Conservation (phyloP, 129 eudicot species). For the Flaveria brownii region DNA sequence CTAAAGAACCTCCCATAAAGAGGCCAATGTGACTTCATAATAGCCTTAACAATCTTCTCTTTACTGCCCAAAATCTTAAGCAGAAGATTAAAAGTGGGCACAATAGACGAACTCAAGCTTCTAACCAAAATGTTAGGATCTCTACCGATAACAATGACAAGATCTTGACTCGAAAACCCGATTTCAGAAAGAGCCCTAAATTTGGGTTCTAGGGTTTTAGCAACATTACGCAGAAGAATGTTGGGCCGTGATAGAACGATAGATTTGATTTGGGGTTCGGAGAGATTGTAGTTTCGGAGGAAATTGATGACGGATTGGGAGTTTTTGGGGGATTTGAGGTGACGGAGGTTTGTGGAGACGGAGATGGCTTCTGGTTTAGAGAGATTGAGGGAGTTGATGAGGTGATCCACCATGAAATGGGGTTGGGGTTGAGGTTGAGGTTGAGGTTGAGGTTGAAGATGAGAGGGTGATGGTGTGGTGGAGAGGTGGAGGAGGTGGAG, state of each 20-base stretch:
- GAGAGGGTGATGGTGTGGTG: background rate
- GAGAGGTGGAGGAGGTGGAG: background rate
- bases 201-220: constrained; percentile 47
- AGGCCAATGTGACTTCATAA: constrained; percentile 30
- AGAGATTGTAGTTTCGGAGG: constrained; percentile 19
- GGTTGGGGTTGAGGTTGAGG: no score
- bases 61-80: constrained; percentile 30
- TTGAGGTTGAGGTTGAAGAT: no score
- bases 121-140: constrained; percentile 27
- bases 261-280: constrained; percentile 34
- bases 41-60: constrained; percentile 24
- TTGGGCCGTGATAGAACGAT: constrained; percentile 29
- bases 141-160: constrained; percentile 12
- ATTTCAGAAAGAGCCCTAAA: constrained; percentile 28
- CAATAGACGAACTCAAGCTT: constrained; percentile 21
- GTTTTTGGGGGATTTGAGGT: constrained; percentile 39
- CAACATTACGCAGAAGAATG: constrained; percentile 27
- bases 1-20: constrained; percentile 33
- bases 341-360: constrained; percentile 30
- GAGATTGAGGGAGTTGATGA: constrained; percentile 34
- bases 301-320: constrained; percentile 32
- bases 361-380: constrained; percentile 38
- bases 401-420: constrained; percentile 30
- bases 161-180: constrained; percentile 38
- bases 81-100: constrained; percentile 29